Conservation (phyloP, 2,329 filamentous ascomycete species). For the Pestalotiopsis sp. region DNA sequence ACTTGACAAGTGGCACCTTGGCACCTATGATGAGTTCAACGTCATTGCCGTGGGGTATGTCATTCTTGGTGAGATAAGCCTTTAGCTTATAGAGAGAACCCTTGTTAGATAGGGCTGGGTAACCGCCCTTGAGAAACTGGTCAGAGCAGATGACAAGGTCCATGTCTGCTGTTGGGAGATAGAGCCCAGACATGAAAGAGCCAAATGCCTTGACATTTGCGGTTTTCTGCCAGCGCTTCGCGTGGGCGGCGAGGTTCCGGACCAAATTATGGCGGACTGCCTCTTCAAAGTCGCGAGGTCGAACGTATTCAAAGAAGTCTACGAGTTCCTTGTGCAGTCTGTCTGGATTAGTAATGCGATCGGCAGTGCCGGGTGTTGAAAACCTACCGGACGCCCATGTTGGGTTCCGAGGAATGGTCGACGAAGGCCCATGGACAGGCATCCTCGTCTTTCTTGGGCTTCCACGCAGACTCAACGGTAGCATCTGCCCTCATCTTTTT, state of each 20-base stretch:
- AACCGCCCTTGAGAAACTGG: slow-evolving; percentile 56
- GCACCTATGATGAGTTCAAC: slow-evolving; percentile 73
- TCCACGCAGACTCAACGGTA: slow-evolving; percentile 55
- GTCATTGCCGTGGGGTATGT: slow-evolving; percentile 58
- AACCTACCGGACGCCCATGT: slow-evolving; percentile 60
- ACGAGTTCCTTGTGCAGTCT: slow-evolving; percentile 88
- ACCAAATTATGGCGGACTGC: slow-evolving; percentile 74
- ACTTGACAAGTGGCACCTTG: slow-evolving; percentile 92
- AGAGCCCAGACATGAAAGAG: slow-evolving; percentile 86
- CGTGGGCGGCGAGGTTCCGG: slow-evolving; percentile 61
- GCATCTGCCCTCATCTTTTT: slow-evolving; percentile 53
- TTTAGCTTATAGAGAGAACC: slow-evolving; percentile 64
- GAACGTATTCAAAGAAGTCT: slow-evolving; percentile 86
- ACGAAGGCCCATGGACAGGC: slow-evolving; percentile 64
- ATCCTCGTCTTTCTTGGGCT: slow-evolving; percentile 39
- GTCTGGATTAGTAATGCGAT: slow-evolving; percentile 11
- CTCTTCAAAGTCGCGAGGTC: slow-evolving; percentile 76
- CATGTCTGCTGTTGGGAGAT: slow-evolving; percentile 80
- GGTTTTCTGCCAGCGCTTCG: slow-evolving; percentile 59
- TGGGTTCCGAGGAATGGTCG: slow-evolving; percentile 55
- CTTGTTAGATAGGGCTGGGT: slow-evolving; percentile 51
- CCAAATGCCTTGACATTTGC: slow-evolving; percentile 77
- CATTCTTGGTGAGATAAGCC: slow-evolving; percentile 55
- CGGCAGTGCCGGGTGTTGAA: neutral
- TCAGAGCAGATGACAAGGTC: slow-evolving; percentile 79